Conservation (phyloP, 257 asterid genomes). For the Vinca minor region DNA sequence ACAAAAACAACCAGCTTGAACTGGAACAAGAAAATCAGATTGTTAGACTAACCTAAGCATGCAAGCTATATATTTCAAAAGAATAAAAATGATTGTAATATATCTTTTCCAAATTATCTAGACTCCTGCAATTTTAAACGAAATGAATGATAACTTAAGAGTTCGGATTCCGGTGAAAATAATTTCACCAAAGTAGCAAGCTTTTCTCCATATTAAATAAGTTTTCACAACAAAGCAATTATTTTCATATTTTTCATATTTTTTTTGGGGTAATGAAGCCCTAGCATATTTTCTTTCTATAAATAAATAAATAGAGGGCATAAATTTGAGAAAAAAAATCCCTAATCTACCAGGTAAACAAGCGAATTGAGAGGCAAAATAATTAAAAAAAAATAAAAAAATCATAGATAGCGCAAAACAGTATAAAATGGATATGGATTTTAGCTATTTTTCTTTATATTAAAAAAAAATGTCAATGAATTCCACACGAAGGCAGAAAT, state of each 20-base stretch:
- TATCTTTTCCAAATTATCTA: too few species aligned
- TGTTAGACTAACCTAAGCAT: not conserved
- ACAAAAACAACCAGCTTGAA: constrained; percentile 11
- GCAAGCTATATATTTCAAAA: not conserved
- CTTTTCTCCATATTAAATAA: not conserved
- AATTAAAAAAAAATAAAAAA: not conserved
- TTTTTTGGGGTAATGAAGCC: too few species aligned
- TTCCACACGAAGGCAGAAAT: too few species aligned
- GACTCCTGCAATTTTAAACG: not conserved
- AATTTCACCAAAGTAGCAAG: not conserved
- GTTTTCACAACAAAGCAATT: not conserved
- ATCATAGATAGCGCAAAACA: too few species aligned
- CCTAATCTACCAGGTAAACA: too few species aligned
- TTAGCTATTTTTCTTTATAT: too few species aligned
- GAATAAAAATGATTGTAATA: too few species aligned
- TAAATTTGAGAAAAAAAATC: not conserved
- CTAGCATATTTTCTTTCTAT: too few species aligned
- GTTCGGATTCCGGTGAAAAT: not conserved
- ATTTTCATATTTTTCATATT: too few species aligned
- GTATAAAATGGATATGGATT: not conserved
- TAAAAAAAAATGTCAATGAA: too few species aligned
- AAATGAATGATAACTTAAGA: not conserved
- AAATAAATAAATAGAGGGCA: too few species aligned
- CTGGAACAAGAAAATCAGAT: constrained; percentile 8
- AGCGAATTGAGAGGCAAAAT: not conserved